Conservation (phyloP, 495 filamentous ascomycete genomes). For the Daldinia vernicosa region DNA sequence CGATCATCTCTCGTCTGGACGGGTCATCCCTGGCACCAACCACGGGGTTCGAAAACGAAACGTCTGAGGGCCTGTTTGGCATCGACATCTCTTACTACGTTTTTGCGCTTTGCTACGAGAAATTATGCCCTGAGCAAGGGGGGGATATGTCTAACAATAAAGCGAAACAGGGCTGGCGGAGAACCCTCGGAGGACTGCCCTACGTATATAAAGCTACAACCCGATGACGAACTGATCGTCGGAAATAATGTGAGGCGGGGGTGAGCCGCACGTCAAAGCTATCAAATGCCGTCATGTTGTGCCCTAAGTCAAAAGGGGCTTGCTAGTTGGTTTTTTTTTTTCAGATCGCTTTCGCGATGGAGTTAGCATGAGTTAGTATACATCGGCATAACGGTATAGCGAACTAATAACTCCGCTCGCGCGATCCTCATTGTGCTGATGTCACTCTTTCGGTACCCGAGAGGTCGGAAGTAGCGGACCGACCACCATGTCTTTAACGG, state of each 20-base stretch:
- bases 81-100: conserved; percentile 20
- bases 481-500: not conserved
- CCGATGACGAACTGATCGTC: not conserved
- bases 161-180: not conserved
- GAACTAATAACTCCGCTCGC: not conserved
- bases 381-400: not conserved
- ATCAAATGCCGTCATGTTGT: conserved; percentile 15
- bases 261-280: not conserved
- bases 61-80: conserved; percentile 18
- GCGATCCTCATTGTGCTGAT: not conserved
- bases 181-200: not conserved
- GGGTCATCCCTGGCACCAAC: conserved; percentile 17
- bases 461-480: not conserved
- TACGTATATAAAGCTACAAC: conserved; percentile 1
- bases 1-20: not conserved
- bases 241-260: not conserved
- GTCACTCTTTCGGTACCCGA: conserved; percentile 4
- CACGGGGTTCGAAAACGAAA: conserved; percentile 17
- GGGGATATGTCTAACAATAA: not conserved
- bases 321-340: not conserved
- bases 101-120: not conserved
- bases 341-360: not conserved
- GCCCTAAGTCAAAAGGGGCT: not conserved
- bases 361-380: not conserved
- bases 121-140: not conserved